phyloP scores from a whole-genome alignment of 306 rosid genomes.

The Cyamopsis tetragonoloba region DNA sequence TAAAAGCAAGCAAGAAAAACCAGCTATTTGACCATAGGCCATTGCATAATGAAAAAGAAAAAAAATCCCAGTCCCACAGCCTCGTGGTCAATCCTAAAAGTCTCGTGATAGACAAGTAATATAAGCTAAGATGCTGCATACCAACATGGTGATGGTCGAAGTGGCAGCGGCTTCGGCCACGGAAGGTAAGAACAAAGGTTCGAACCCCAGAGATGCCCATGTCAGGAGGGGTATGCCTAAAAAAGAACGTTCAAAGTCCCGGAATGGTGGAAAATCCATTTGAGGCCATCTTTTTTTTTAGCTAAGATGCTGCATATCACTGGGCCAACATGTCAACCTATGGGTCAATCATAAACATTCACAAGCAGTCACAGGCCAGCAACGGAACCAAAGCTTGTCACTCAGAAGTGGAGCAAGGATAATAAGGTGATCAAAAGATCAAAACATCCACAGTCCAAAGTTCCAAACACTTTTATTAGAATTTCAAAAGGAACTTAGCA shows the following conservation, averaged over 20 bases:
- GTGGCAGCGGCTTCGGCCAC: too few relatives aligned
- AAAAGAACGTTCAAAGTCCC: too few relatives aligned
- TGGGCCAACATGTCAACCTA: background rate
- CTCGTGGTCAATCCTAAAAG: background rate
- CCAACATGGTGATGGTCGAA: too few relatives aligned
- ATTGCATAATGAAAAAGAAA: background rate
- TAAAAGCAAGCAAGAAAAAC: background rate
- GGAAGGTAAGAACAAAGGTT: too few relatives aligned
- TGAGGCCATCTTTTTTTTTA: too few relatives aligned
- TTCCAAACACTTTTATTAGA: background rate
- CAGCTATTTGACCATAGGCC: background rate
- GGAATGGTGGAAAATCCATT: too few relatives aligned
- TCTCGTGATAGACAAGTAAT: background rate
- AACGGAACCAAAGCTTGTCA: background rate
- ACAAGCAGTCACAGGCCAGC: background rate
- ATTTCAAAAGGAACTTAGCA: background rate
- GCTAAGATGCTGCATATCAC: background rate
- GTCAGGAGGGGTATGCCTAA: too few relatives aligned
- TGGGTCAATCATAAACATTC: background rate
- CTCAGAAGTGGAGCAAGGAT: background rate
- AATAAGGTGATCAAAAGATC: background rate
- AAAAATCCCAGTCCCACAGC: background rate
- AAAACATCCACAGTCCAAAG: background rate
- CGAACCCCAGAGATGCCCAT: too few relatives aligned
- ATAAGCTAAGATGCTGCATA: background rate